Evolutionary conservation across 2,329 filamentous ascomycete species (phyloP), one percentile per base, ranked within the genome.

Genomic region (Alternaria sp.): DNA sequence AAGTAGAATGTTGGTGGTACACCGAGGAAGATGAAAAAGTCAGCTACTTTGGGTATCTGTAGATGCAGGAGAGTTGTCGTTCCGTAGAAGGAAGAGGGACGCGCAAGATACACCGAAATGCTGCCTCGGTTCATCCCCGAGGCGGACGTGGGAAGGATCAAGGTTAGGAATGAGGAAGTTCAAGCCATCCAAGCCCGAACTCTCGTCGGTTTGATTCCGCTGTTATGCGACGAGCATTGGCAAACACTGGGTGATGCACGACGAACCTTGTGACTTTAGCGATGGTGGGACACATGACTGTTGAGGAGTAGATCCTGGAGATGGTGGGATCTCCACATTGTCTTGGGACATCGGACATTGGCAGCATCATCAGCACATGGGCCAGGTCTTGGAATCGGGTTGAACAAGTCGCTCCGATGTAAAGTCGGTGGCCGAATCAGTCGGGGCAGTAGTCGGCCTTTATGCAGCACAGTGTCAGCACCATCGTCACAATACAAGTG

Each of bases 271-370:
- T 36, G 44, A 48, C 13, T 34, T 48, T 34, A 48, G 44, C 44
- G 50, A 54, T 54, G 42, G 50, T 54, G 55, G 55, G 55, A 57
- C 50, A 54, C 50, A 54, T 54, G 55, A 54, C 50, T 54, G 41
- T 39, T 17, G 37, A 48, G 44, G 17, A 58, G 42, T 33, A 42
- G 24, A 48, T 42, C 23, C 41, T 54, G 50, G 42, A 54, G 55
- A 57, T 31, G 33, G 55, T 42, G 42, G 55, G 42, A 42, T 45
- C 50, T 48, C 55, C 55, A 48, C 50, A 48, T 21, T 36, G 37
- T 31, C 42, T 42, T 39, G 24, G 50, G 46, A 41, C 36, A 21
- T 36, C 37, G 37, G 55, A 54, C 42, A 36, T 54, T 49, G 51
- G 42, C 51, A 54, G 29, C 45, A 45, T 41, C 50, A 40, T 48